phyloP scores from a whole-genome alignment of 371 early-diverging fungal genomes.

The Lichtheimia corymbifera region DNA sequence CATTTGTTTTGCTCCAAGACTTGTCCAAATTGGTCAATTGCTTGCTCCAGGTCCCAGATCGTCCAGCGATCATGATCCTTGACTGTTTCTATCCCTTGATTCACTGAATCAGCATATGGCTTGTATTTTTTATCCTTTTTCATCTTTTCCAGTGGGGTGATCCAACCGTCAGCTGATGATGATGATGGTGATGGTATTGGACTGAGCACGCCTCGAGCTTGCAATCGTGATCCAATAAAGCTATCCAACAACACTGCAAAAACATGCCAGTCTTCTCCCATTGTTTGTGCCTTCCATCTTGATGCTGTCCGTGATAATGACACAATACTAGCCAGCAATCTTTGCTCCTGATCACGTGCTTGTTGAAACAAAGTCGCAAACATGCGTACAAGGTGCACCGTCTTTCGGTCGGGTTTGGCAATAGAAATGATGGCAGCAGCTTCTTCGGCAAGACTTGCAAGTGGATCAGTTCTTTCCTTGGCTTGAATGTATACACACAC shows the following conservation, averaged over 20 bases:
- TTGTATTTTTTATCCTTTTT: constrained; percentile 7
- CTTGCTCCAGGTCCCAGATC: constrained; percentile 17
- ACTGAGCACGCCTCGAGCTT: constrained; percentile 9
- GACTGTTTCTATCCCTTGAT: not conserved
- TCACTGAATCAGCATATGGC: not conserved
- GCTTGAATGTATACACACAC: constrained; percentile 12
- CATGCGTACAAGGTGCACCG: constrained; percentile 10
- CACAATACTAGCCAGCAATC: constrained; percentile 16
- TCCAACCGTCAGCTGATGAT: not conserved
- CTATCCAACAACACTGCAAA: constrained; percentile 13
- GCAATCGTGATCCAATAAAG: constrained; percentile 12
- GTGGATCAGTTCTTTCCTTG: not conserved
- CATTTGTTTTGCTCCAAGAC: not conserved
- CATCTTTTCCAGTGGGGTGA: constrained; percentile 1
- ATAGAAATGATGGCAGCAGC: constrained; percentile 23
- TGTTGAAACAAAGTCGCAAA: constrained; percentile 10
- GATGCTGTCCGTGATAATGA: constrained; percentile 10
- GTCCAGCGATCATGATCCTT: constrained; percentile 11
- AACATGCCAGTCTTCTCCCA: constrained; percentile 10
- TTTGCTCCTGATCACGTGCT: constrained; percentile 1
- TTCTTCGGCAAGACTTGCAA: constrained; percentile 19
- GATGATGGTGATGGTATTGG: not conserved
- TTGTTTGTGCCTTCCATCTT: constrained; percentile 5
- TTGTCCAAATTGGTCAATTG: constrained; percentile 5
- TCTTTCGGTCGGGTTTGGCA: constrained; percentile 6